phyloP scores from a whole-genome alignment of 202 grass and related monocot genomes.

The Setaria italica region DNA sequence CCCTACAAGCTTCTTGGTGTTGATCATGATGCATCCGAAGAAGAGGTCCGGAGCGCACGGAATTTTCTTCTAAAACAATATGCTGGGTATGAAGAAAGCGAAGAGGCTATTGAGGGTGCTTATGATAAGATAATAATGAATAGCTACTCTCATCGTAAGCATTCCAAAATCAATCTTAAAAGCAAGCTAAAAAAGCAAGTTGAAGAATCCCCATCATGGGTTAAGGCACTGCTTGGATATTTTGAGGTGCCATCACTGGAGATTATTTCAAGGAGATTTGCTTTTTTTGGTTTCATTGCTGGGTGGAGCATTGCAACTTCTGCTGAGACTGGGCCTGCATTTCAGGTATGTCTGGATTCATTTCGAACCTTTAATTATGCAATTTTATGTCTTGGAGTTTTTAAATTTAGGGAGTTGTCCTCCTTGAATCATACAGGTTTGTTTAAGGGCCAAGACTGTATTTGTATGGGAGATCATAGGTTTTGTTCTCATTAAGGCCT shows the following conservation, averaged over 20 bases:
- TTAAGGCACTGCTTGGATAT: slow-evolving; percentile 65
- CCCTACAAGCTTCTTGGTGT: slow-evolving; percentile 84
- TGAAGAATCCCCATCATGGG: slow-evolving; percentile 77
- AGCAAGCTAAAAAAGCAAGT: slow-evolving; percentile 77
- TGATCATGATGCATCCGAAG: slow-evolving; percentile 72
- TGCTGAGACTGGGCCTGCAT: slow-evolving; percentile 77
- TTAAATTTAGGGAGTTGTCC: background rate
- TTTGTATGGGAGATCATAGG: background rate
- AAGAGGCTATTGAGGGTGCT: slow-evolving; percentile 87
- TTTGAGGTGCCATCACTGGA: slow-evolving; percentile 70
- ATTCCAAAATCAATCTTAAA: slow-evolving; percentile 81
- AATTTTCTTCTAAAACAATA: slow-evolving; percentile 84
- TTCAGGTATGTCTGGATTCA: slow-evolving; percentile 67
- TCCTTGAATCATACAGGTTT: slow-evolving; percentile 1
- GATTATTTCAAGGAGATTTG: slow-evolving; percentile 60
- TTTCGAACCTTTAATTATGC: background rate
- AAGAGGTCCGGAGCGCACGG: slow-evolving; percentile 75
- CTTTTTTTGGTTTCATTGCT: slow-evolving; percentile 78
- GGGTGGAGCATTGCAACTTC: slow-evolving; percentile 88
- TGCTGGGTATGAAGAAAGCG: slow-evolving; percentile 69
- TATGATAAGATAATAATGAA: slow-evolving; percentile 95
- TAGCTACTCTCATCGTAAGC: slow-evolving; percentile 76
- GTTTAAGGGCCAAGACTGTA: background rate
- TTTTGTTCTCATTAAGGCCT: background rate
- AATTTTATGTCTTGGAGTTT: background rate